Evolutionary conservation across 345 rosid species (phyloP).

Genomic region (Melastoma malabathricum): DNA sequence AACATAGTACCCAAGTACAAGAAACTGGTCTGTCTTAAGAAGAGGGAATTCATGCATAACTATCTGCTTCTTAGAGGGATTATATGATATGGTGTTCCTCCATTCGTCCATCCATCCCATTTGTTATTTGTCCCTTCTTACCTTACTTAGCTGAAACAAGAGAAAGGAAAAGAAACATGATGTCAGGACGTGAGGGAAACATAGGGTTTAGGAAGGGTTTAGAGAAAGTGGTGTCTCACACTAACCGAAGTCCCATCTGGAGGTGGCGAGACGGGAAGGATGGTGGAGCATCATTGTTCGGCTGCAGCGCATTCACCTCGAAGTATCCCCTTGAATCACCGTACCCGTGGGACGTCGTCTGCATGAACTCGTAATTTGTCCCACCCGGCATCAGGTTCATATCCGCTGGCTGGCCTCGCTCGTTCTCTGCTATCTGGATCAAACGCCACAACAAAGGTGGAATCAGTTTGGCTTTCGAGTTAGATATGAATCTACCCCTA

Average conservation of each 20-base stretch:
- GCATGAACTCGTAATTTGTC: slow-evolving; percentile 44
- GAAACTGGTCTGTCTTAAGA: no score
- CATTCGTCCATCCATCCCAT: no score
- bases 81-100: no score
- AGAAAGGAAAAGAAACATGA: no score
- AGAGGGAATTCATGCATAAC: no score
- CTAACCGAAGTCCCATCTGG: slow-evolving; percentile 77
- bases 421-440: slow-evolving; percentile 69
- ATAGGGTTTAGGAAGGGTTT: no score
- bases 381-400: slow-evolving; percentile 86
- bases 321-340: slow-evolving; percentile 66
- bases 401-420: slow-evolving; percentile 48
- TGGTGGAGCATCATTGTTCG: slow-evolving; percentile 34
- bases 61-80: no score
- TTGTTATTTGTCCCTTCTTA: no score
- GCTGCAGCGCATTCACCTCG: slow-evolving; percentile 72
- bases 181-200: no score
- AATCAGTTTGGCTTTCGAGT: neutral
- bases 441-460: neutral
- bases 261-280: slow-evolving; percentile 27
- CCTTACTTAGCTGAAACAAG: no score
- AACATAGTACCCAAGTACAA: no score
- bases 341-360: slow-evolving; percentile 27
- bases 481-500: no score
- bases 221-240: slow-evolving; percentile 27